A percentile compares a stretch with the other conserved stretches of the same genome.
These are phyloP conservation scores for Ilyonectria sp. DNA, from an alignment of 2,329 filamentous ascomycete genomes.

Conservation along the genomic window DNA sequence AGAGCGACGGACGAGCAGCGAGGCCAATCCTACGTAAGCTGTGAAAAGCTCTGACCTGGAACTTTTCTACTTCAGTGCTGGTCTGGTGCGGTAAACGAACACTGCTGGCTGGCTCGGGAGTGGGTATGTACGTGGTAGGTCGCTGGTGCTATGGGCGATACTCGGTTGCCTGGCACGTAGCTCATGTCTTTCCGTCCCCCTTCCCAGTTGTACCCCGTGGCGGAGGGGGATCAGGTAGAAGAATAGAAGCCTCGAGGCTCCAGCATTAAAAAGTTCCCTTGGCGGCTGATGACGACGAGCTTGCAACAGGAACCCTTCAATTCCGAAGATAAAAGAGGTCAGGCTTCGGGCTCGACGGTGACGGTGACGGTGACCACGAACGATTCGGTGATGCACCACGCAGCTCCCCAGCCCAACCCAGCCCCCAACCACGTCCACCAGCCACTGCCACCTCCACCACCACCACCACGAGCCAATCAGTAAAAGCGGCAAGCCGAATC, in stretches of 20 bases:
- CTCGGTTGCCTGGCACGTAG: conserved; percentile 23
- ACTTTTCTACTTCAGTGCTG: conserved; percentile 13
- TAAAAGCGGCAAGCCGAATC: conserved; percentile 51
- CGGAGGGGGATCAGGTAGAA: conserved; percentile 38
- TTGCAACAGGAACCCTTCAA: too few species aligned
- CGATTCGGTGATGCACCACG: conserved; percentile 15
- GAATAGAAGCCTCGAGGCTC: conserved; percentile 46
- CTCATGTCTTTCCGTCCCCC: conserved; percentile 9
- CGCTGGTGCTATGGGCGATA: conserved; percentile 10
- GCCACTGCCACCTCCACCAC: conserved; percentile 47
- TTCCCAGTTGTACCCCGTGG: conserved; percentile 12
- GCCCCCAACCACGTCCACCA: conserved; percentile 33
- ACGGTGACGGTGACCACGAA: conserved; percentile 26
- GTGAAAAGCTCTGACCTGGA: conserved; percentile 8
- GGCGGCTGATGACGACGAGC: conserved; percentile 45
- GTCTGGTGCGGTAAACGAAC: conserved; percentile 8
- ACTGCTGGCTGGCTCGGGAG: conserved; percentile 15
- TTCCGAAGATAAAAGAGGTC: conserved; percentile 26
- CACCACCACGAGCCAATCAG: conserved; percentile 55
- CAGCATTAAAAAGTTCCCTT: conserved; percentile 45
- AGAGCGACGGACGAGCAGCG: conserved; percentile 7
- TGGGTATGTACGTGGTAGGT: conserved; percentile 18
- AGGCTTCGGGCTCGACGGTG: conserved; percentile 13
- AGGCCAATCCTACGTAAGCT: conserved; percentile 11
- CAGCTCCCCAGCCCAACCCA: conserved; percentile 39